Base-by-base conservation (phyloP, 768 basidiomycete genomes). In the Cystobasidium tubakii region DNA sequence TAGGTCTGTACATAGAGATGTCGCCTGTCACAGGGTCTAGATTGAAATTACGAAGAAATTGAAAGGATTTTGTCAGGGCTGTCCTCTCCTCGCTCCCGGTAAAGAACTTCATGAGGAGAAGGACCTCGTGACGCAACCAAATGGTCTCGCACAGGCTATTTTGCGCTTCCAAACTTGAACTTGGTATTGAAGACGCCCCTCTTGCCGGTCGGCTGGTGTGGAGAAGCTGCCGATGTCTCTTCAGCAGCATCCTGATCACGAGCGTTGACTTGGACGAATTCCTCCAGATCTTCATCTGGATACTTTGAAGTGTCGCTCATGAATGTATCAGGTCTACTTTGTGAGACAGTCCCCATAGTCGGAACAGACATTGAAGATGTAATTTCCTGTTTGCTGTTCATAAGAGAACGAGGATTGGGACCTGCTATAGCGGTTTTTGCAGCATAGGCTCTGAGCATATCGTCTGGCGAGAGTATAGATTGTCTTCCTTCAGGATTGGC, bases 401-500 rank as follows among this genome's bases (percentile, higher is more conserved):
- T 15, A 3, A 50, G n/a, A 50, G 57, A 17, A 60, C 57, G 57
- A 15, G 57, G 57, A 60, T 23, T 60, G 29, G 57, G 57, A 29
- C 57, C 57, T 29, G 57, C 57, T 29, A 60, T 60, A 23, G 57
- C 57, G 2, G 57, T 29, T 31, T 60, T 60, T 6, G 57, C 57
- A 29, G 66, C 66, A 33, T 71, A 71, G 1, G 69, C 69, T 34
- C 21, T 34, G 15, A 71, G 55, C 54, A 71, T 53, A 71, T 71
- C 69, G 39, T 71, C 69, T 3, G 69, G 69, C 1, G 69, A 71
- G 6, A 71, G 19, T 34, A 71, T 71, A 44, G 50, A 55, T 44
- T 71, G 69, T 44, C 69, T 55, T 21, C 42, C 42, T 27, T 34
- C 25, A 9, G 69, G 34, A n/a, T 36, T 36, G 1, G 54, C 33